phyloP scores from a whole-genome alignment of 768 basidiomycete species.

The Nidularia sp. region DNA sequence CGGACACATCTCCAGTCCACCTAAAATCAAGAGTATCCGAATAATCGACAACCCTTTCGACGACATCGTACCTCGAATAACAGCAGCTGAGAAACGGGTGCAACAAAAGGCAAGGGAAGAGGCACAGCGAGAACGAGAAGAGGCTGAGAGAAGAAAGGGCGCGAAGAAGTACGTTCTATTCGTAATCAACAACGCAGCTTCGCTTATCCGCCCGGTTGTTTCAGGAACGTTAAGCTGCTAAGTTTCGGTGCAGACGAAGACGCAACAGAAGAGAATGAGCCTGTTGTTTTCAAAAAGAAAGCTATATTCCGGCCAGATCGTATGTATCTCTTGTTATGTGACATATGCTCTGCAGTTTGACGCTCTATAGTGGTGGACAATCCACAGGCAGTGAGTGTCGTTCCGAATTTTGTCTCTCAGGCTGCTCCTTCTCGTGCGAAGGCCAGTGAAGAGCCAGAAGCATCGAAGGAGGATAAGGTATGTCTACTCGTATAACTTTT shows the following conservation, averaged over 20 bases:
- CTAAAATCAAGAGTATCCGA: constrained; percentile 81
- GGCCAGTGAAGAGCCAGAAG: constrained; percentile 2
- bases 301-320: constrained; percentile 80
- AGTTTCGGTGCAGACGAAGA: constrained; percentile 83
- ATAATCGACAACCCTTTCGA: constrained; percentile 93
- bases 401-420: constrained; percentile 38
- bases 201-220: not conserved
- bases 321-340: constrained; percentile 31
- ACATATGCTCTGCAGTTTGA: too few species aligned
- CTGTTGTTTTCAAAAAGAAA: constrained; percentile 66
- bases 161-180: constrained; percentile 75
- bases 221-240: constrained; percentile 82
- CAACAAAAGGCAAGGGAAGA: constrained; percentile 81
- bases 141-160: constrained; percentile 62
- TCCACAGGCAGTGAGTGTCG: constrained; percentile 16
- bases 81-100: constrained; percentile 82
- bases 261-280: constrained; percentile 55
- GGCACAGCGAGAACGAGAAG: constrained; percentile 75
- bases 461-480: constrained; percentile 10
- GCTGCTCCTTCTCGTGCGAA: constrained; percentile 14
- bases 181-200: not conserved
- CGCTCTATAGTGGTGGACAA: constrained; percentile 30
- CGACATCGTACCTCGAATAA: constrained; percentile 95
- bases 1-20: constrained; percentile 53
- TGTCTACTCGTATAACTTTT: too few species aligned